Evolutionary conservation across 495 filamentous ascomycete genomes (phyloP).

Genomic region (Beverwykella pulmonaria): DNA sequence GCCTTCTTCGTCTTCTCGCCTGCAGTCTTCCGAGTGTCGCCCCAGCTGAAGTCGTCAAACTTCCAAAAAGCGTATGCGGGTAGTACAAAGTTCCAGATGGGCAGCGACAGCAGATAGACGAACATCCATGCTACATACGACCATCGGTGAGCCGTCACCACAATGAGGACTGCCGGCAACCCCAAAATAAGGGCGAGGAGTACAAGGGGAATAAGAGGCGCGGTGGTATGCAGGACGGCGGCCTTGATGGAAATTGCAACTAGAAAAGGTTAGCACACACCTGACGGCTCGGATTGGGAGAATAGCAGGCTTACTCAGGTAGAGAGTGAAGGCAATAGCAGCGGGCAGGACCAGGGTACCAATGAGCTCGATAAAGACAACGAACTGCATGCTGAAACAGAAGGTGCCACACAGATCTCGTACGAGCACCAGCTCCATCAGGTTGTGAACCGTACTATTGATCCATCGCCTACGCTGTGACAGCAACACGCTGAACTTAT

Average conservation of each 20-base stretch:
- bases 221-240: conserved; percentile 52
- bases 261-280: conserved; percentile 40
- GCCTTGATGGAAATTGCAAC: conserved; percentile 87
- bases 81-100: conserved; percentile 97
- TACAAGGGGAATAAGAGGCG: conserved; percentile 87
- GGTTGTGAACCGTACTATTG: conserved; percentile 98
- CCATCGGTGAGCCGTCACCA: conserved; percentile 92
- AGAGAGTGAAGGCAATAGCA: conserved; percentile 95
- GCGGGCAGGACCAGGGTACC: conserved; percentile 94
- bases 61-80: conserved; percentile 98
- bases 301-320: conserved; percentile 69
- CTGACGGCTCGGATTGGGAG: neutral
- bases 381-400: conserved; percentile 99
- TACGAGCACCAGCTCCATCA: conserved; percentile 96
- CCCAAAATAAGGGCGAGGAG: conserved; percentile 91
- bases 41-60: conserved; percentile 99
- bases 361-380: conserved; percentile 93
- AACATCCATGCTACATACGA: conserved; percentile 97
- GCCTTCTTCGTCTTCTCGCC: conserved; percentile 83
- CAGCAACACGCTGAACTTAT: conserved; percentile 86
- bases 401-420: conserved; percentile 97
- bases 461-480: conserved; percentile 98
- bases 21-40: conserved; percentile 93
- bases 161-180: conserved; percentile 87
- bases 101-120: conserved; percentile 90